Evolutionary conservation across 306 rosid species (phyloP), one percentile per base, ranked within the genome.

Genomic region (Quercus mongolica): DNA sequence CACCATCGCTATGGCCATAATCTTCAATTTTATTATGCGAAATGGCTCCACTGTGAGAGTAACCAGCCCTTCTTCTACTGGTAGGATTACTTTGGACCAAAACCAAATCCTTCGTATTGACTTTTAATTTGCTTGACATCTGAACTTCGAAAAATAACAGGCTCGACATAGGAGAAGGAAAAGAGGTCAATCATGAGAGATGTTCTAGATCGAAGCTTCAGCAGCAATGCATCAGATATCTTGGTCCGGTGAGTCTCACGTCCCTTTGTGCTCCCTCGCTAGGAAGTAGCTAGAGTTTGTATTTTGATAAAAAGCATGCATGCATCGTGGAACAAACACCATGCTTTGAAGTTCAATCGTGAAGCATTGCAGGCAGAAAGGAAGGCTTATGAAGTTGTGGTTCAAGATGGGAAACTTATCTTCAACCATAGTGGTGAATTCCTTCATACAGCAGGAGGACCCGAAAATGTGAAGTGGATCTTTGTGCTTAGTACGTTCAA

Each of bases 1-100:
- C 83, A 97, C 19, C 98, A 94, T 83, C 98, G 97, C 26, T 94
- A 94, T 54, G 97, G 97, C 26, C 98, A 94, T 51, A 94, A 94
- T 74, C 97, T 94, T 85, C 98, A 94, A 74, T 90, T 92, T 79
- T 94, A 92, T 74, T 92, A 92, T 49, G 88, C 83, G 25, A 79
- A 80, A 64, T 94, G 97, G 98, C 94, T 94, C 30, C 96, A 87
- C 7, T 90, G 97, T 74, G 88, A 92, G 46, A 92, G 96, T 75
- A 81, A 80, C 58, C 90, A 92, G 54, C 97, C 98, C 33, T 94
- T 94, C 87, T 94, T 94, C 87, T 94, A 90, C 73, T 94, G 97
- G 98, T 94, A 83, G 69, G 84, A 77, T 54, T 52, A 55, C 41
- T n/a, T 7, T 30, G 71, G 62, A 17, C 26, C 64, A 67, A 68